A percentile compares a stretch with the other conserved stretches of the same genome.
Conservation (phyloP, 352 stramenopile genomes). For the Globisporangium sylvaticum region DNA sequence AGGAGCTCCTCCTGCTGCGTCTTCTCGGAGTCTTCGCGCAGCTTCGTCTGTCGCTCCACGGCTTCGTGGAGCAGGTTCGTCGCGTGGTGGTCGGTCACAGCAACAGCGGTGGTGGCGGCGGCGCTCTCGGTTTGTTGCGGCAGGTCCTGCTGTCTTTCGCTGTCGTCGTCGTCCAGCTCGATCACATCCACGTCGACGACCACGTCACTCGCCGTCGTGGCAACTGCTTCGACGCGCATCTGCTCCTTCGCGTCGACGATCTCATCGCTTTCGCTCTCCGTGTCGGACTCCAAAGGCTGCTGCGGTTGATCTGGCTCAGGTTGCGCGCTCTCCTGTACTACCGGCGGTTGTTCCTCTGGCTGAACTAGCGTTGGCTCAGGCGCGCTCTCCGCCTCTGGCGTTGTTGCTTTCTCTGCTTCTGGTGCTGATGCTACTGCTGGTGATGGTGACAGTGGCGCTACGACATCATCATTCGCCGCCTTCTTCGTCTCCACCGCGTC, state of each 20-base stretch:
- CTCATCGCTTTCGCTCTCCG: not conserved
- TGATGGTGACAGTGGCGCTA: not conserved
- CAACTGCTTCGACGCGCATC: not conserved
- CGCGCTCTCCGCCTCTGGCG: not conserved
- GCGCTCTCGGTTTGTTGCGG: not conserved
- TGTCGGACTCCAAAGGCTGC: not conserved
- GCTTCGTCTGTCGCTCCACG: constrained; percentile 12
- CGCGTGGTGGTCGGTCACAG: constrained; percentile 5
- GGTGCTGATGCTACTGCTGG: no score
- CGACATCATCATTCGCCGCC: not conserved
- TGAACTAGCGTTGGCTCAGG: not conserved
- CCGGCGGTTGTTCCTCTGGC: not conserved
- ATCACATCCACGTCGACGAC: not conserved
- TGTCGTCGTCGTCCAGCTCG: not conserved
- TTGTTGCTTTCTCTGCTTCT: not conserved
- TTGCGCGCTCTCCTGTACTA: not conserved
- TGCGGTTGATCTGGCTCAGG: not conserved
- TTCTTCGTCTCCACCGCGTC: not conserved
- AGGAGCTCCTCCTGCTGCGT: not conserved
- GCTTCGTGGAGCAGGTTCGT: constrained; percentile 20
- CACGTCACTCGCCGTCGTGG: not conserved
- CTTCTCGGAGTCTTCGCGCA: constrained; percentile 1
- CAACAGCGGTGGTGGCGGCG: no score
- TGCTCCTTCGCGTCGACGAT: not conserved
- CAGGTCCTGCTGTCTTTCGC: not conserved